Conservation (phyloP, 352 stramenopile species). For the Globisporangium emineosum region DNA sequence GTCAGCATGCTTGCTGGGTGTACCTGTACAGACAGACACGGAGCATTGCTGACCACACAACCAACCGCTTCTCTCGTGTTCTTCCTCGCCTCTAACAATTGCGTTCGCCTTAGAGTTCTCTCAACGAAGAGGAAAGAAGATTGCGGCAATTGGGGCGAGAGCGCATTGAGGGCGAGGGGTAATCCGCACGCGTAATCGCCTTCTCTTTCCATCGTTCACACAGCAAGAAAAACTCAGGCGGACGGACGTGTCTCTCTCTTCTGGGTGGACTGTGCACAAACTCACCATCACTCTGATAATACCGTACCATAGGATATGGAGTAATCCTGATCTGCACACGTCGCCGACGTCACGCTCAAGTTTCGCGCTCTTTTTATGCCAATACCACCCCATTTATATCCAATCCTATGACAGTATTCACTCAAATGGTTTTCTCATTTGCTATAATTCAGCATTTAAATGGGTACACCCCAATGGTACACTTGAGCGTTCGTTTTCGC, state of each 20-base stretch:
- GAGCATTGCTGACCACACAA: background rate
- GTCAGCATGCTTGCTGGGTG: background rate
- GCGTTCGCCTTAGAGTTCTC: too few species aligned
- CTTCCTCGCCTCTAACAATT: too few species aligned
- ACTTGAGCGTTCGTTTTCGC: background rate
- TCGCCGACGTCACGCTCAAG: background rate
- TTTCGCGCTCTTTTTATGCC: slow-evolving; percentile 5
- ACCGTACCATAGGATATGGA: background rate
- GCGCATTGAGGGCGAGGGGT: background rate
- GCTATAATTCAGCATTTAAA: background rate
- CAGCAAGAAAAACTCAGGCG: slow-evolving; percentile 3
- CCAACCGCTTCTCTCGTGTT: too few species aligned
- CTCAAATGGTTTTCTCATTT: background rate
- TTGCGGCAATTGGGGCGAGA: background rate
- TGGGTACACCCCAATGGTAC: background rate
- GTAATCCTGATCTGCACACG: background rate
- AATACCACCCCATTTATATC: background rate
- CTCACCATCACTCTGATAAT: background rate
- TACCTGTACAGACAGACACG: background rate
- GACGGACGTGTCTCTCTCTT: too few species aligned
- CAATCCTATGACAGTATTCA: background rate
- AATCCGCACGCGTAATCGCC: background rate
- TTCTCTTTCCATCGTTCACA: too few species aligned
- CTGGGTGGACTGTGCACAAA: background rate
- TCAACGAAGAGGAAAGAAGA: too few species aligned